Conservation (phyloP, 768 basidiomycete genomes). For the Leccinum variicolor region DNA sequence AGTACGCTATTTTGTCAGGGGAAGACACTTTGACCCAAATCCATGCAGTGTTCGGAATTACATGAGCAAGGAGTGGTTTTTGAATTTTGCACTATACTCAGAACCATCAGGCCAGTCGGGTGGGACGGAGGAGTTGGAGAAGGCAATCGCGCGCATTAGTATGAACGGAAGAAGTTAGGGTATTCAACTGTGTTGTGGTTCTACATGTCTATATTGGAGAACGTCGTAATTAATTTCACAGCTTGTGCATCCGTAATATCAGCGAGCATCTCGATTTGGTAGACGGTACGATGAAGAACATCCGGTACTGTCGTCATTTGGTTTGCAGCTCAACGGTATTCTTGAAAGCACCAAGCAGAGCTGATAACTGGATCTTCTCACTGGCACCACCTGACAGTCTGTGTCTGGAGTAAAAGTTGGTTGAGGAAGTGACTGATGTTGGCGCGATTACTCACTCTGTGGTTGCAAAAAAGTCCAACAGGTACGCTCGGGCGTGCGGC, state of each 20-base stretch:
- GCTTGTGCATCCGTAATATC: background rate
- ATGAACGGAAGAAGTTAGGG: background rate
- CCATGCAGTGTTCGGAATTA: constrained; percentile 78
- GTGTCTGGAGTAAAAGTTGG: constrained; percentile 51
- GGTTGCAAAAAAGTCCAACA: constrained; percentile 92
- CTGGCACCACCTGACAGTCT: constrained; percentile 88
- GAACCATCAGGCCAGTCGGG: constrained; percentile 31
- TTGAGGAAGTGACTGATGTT: background rate
- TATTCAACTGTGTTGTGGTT: background rate
- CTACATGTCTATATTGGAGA: background rate
- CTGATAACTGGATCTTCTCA: constrained; percentile 93
- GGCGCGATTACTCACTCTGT: constrained; percentile 66
- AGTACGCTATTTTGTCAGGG: constrained; percentile 20
- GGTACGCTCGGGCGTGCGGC: constrained; percentile 80
- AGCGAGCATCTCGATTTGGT: background rate
- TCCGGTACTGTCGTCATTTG: constrained; percentile 27
- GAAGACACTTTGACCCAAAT: background rate
- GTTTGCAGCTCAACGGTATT: constrained; percentile 78
- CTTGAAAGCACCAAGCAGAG: constrained; percentile 90
- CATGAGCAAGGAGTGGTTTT: constrained; percentile 92
- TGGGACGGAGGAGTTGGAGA: background rate
- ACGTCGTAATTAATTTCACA: background rate
- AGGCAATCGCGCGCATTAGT: constrained; percentile 2
- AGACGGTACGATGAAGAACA: background rate
- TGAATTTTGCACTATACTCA: constrained; percentile 58